phyloP scores from a whole-genome alignment of 441 rosid genomes.

The Erodium moschatum region DNA sequence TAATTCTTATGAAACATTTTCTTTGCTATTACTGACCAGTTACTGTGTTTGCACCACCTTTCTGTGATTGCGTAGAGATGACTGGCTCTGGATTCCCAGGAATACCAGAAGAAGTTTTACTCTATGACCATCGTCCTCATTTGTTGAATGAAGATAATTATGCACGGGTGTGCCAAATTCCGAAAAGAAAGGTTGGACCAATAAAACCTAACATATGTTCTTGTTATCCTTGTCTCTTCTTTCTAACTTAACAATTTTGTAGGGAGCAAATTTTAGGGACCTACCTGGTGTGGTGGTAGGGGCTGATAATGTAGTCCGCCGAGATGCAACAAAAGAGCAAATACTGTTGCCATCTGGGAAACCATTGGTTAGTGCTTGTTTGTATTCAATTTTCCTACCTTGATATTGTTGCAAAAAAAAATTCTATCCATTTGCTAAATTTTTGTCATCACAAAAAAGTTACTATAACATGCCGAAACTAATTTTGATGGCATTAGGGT shows the following conservation, averaged over 20 bases:
- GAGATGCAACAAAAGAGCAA: slow-evolving; percentile 42
- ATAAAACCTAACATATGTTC: slow-evolving; percentile 9
- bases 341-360: slow-evolving; percentile 35
- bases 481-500: not conserved
- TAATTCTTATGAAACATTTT: too few species aligned
- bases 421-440: not conserved
- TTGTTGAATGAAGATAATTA: slow-evolving; percentile 42
- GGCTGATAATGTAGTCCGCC: slow-evolving; percentile 39
- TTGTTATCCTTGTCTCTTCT: not conserved
- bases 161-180: slow-evolving; percentile 50
- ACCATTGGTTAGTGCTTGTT: slow-evolving; percentile 42
- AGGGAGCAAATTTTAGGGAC: slow-evolving; percentile 75
- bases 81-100: slow-evolving; percentile 24
- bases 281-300: slow-evolving; percentile 57
- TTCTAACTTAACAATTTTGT: slow-evolving; percentile 4
- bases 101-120: slow-evolving; percentile 11
- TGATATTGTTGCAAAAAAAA: not conserved
- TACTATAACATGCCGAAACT: not conserved
- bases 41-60: not conserved
- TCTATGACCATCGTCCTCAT: slow-evolving; percentile 55
- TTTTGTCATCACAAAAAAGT: not conserved
- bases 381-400: not conserved
- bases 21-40: not conserved
- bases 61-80: slow-evolving; percentile 5
- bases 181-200: slow-evolving; percentile 47